A percentile compares a stretch with the other conserved stretches of the same genome.
phyloP scores from a whole-genome alignment of 495 filamentous ascomycete species.

The Thermochaetoides thermophila region DNA sequence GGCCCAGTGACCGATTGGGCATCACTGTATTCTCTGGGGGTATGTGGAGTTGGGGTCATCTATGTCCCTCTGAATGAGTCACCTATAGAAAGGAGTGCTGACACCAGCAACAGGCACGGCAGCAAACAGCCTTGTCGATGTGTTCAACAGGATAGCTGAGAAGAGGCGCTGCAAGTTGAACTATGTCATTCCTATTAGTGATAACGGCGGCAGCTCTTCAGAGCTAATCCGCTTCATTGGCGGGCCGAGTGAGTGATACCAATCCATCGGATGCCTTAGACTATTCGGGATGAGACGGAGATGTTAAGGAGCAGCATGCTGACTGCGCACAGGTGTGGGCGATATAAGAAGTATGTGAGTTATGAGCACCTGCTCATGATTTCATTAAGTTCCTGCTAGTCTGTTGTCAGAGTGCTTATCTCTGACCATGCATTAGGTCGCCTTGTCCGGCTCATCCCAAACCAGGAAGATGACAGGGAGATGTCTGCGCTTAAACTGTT shows the following conservation, averaged over 20 bases:
- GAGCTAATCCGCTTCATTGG: slow-evolving; percentile 89
- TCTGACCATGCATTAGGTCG: slow-evolving; percentile 34
- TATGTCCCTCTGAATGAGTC: too few relatives aligned
- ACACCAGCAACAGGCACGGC: slow-evolving; percentile 67
- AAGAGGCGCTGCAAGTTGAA: slow-evolving; percentile 54
- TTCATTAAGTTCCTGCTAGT: too few relatives aligned
- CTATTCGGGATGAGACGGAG: too few relatives aligned
- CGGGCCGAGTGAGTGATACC: slow-evolving; percentile 46
- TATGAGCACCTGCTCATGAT: too few relatives aligned
- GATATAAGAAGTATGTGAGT: slow-evolving; percentile 82
- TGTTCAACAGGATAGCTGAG: slow-evolving; percentile 62
- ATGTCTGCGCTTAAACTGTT: slow-evolving; percentile 57
- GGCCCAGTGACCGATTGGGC: slow-evolving; percentile 4
- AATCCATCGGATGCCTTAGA: too few relatives aligned
- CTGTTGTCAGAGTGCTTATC: too few relatives aligned
- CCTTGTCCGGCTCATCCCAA: slow-evolving; percentile 79
- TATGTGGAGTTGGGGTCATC: too few relatives aligned
- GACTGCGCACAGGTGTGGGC: slow-evolving; percentile 65
- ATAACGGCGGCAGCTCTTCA: slow-evolving; percentile 86
- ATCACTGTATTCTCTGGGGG: slow-evolving; percentile 22
- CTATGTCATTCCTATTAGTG: slow-evolving; percentile 86
- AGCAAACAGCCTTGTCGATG: slow-evolving; percentile 85
- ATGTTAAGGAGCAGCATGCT: too few relatives aligned
- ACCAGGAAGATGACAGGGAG: slow-evolving; percentile 41
- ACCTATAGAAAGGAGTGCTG: too few relatives aligned